Percentiles rank a stretch among this genome's conserved stretches.
phyloP scores from a whole-genome alignment of 805 yeast species.

The Lachancea cidri region DNA sequence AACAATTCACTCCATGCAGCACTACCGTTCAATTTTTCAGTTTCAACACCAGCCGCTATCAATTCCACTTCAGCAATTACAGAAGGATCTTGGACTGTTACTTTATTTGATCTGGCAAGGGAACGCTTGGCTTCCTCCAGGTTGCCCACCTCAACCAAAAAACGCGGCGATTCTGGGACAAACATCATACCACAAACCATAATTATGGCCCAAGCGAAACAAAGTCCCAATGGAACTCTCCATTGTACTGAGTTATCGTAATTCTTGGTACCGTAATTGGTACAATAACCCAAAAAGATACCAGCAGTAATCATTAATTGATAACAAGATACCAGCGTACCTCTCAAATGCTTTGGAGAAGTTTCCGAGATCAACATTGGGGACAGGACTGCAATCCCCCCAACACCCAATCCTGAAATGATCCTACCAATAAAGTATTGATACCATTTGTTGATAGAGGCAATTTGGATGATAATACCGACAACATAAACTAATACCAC shows the following conservation, averaged over 20 bases:
- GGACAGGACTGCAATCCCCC: conserved; percentile 69
- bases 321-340: conserved; percentile 64
- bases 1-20: conserved; percentile 64
- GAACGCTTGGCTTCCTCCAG: conserved; percentile 60
- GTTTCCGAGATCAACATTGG: conserved; percentile 60
- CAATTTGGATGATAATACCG: conserved; percentile 64
- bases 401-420: conserved; percentile 74
- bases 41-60: conserved; percentile 55
- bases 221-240: conserved; percentile 67
- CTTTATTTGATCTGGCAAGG: conserved; percentile 55
- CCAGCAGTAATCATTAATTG: conserved; percentile 71
- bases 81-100: conserved; percentile 47
- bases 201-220: conserved; percentile 43
- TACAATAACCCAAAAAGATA: conserved; percentile 73
- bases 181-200: conserved; percentile 38
- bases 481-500: conserved; percentile 60
- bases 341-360: conserved; percentile 48
- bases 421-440: conserved; percentile 67
- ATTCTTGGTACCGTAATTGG: conserved; percentile 52
- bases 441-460: conserved; percentile 52
- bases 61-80: conserved; percentile 53
- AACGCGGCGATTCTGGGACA: conserved; percentile 77
- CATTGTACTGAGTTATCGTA: conserved; percentile 49
- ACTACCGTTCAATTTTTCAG: conserved; percentile 55
- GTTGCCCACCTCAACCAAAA: conserved; percentile 48